Base-by-base conservation (phyloP, 2,329 filamentous ascomycete species). In the Ophiocordyceps sinensis region DNA sequence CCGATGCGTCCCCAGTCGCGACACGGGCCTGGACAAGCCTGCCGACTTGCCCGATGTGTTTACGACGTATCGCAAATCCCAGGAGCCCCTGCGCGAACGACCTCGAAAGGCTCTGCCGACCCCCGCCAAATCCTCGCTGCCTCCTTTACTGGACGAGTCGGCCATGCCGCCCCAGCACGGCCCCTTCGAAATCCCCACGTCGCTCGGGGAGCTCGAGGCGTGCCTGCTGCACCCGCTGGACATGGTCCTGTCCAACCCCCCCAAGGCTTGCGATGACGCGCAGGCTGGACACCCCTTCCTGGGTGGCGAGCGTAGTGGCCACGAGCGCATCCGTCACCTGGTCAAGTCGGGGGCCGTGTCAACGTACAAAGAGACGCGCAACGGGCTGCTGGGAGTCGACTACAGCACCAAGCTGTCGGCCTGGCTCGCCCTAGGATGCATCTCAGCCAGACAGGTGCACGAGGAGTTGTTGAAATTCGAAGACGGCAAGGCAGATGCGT, bases 381-480 rank as follows among this genome's bases (percentile, higher is more conserved):
- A 88, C 44, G 80, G 79, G 0, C 66, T 87, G 1, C 56, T 87
- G 0, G 83, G 82, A 1, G 54, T 66, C 1, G 79, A 85, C 47
- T 86, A 79, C 52, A 83, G 78, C 51, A 86, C 82, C 3, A 88
- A 87, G 45, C 63, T 89, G 0, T 85, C 83, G 0, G 79, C 75
- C 0, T 89, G 77, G 54, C 67, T 89, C 0, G 73, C 82, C 0
- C 69, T 84, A 12, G 85, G 85, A 4, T 82, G 76, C 49, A 65
- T 88, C 36, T 82, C 82, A 0, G 78, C 82, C 1, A 75, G 84
- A 1, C 80, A 85, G 52, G 63, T 89, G 3, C 82, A 89, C 46
- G 68, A 71, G 36, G 68, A 71, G n/a, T 66, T 89, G 38, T 21
- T 79, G 6, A 69, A 70, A 21, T 83, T 85, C 44, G 84, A 89